These are phyloP conservation scores for Toxoplasma gondii DNA, from an alignment of 169 alveolate species.

Conservation along the genomic window DNA sequence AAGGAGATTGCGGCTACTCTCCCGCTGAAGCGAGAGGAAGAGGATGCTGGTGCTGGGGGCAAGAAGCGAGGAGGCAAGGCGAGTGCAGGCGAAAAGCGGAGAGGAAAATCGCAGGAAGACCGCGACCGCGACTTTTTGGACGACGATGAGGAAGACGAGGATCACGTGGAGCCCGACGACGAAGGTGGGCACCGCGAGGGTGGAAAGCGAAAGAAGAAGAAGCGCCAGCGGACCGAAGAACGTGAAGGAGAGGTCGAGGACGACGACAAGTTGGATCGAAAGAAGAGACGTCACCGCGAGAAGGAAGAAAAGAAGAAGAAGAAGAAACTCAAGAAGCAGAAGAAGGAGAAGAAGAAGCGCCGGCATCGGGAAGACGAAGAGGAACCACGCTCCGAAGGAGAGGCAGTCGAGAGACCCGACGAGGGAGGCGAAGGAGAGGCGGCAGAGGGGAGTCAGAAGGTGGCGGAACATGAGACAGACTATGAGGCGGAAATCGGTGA, in stretches of 20 bases:
- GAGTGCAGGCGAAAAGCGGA: not conserved
- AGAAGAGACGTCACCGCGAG: conserved; percentile 9
- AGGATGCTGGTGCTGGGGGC: not conserved
- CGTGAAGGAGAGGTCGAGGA: not conserved
- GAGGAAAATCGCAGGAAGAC: not conserved
- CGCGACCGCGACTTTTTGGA: not conserved
- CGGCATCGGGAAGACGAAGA: not conserved
- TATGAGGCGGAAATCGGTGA: not conserved
- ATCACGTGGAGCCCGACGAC: not conserved
- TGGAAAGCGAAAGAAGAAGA: not conserved
- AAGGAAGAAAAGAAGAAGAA: conserved; percentile 18
- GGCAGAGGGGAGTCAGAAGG: not conserved
- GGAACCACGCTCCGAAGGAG: not conserved
- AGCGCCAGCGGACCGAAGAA: not conserved
- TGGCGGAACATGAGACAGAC: not conserved
- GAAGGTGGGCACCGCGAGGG: not conserved
- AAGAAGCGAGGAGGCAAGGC: conserved; percentile 2
- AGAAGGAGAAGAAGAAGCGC: conserved; percentile 17
- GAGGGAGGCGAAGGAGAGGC: not conserved
- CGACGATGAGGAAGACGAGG: not conserved
- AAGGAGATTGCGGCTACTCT: conserved; percentile 29
- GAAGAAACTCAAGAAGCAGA: not conserved
- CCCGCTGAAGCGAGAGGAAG: conserved; percentile 28
- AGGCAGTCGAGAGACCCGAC: not conserved
- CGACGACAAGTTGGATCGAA: not conserved